phyloP scores from a whole-genome alignment of 768 basidiomycete genomes.

The Galerina marginata region DNA sequence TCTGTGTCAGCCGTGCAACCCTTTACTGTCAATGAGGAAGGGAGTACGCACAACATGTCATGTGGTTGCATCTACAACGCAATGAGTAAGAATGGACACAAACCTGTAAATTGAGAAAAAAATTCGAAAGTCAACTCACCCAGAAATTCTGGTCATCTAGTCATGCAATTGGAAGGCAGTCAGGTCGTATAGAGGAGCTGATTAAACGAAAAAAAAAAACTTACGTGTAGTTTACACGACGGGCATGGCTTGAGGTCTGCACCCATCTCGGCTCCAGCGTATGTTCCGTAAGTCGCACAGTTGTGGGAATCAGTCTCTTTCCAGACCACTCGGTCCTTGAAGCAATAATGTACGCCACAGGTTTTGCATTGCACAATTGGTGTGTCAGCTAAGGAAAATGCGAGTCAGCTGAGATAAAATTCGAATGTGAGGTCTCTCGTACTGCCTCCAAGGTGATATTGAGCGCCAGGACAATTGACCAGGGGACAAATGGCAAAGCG shows the following conservation, averaged over 20 bases:
- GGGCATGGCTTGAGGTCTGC: not conserved
- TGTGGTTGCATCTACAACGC: not conserved
- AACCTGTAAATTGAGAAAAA: not conserved
- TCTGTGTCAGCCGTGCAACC: not conserved
- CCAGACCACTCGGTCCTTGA: not conserved
- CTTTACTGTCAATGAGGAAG: not conserved
- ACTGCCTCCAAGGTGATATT: not conserved
- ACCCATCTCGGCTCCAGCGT: not conserved
- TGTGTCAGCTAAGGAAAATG: not conserved
- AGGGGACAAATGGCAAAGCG: not conserved
- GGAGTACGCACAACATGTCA: not conserved
- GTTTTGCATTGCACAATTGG: not conserved
- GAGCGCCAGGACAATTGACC: not conserved
- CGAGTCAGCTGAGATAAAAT: not conserved
- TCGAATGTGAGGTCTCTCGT: not conserved
- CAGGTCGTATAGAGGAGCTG: not conserved
- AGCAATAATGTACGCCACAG: not conserved
- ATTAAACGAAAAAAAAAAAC: not conserved
- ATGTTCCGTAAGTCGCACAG: not conserved
- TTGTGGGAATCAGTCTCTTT: not conserved
- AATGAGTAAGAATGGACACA: not conserved
- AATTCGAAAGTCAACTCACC: not conserved
- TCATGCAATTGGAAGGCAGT: not conserved
- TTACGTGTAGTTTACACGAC: not conserved
- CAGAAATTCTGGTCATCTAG: not conserved